These are phyloP conservation scores for Tylopilus cervinicoccineus DNA, from an alignment of 768 basidiomycete genomes.

Conservation along the genomic window DNA sequence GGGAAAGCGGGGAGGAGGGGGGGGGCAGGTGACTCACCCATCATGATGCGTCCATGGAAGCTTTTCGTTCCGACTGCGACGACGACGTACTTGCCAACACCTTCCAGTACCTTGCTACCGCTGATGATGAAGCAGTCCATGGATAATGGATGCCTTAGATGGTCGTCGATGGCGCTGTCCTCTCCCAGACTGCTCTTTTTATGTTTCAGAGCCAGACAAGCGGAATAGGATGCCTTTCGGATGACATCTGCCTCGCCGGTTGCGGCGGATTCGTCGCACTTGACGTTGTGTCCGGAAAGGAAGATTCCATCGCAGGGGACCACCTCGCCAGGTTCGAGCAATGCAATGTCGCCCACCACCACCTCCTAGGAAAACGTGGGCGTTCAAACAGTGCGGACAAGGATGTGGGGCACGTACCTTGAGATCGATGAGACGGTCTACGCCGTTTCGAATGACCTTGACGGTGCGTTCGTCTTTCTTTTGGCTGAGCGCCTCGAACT, in stretches of 20 bases:
- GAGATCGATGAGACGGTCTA: slow-evolving; percentile 72
- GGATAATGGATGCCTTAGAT: slow-evolving; percentile 7
- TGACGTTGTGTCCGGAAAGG: slow-evolving; percentile 87
- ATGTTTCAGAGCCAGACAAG: slow-evolving; percentile 55
- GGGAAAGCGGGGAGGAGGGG: too few species aligned
- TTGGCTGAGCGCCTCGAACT: slow-evolving; percentile 88
- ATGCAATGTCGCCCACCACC: slow-evolving; percentile 89
- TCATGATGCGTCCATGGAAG: slow-evolving; percentile 97
- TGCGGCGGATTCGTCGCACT: slow-evolving; percentile 93
- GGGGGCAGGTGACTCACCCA: slow-evolving; percentile 50
- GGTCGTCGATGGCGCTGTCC: slow-evolving; percentile 26
- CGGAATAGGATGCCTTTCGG: slow-evolving; percentile 76
- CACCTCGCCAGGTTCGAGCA: slow-evolving; percentile 93
- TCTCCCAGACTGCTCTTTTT: slow-evolving; percentile 23
- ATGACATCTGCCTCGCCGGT: slow-evolving; percentile 98
- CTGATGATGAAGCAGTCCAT: slow-evolving; percentile 90
- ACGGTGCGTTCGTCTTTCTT: slow-evolving; percentile 93
- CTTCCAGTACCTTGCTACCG: slow-evolving; percentile 91
- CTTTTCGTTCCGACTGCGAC: slow-evolving; percentile 89
- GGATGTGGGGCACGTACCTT: slow-evolving; percentile 47
- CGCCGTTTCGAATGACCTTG: slow-evolving; percentile 73
- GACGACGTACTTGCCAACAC: slow-evolving; percentile 89
- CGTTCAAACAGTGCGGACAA: slow-evolving; percentile 6
- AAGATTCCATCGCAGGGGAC: slow-evolving; percentile 96
- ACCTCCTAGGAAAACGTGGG: slow-evolving; percentile 56